Evolutionary conservation across 2,329 filamentous ascomycete species (phyloP).

Genomic region (Bimuria novae-zelandiae): DNA sequence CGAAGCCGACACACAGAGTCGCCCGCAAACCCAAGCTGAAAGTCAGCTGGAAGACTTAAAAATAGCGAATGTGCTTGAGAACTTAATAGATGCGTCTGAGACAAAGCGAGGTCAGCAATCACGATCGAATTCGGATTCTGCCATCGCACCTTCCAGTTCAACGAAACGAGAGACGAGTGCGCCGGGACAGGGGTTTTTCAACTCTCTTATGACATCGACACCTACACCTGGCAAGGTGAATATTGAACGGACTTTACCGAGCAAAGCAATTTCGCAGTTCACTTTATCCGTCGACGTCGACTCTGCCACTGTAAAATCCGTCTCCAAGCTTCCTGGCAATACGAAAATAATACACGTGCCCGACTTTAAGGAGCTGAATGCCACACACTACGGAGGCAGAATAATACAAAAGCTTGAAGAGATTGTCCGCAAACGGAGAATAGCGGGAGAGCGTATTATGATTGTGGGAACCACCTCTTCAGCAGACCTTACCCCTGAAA

Average conservation of each 20-base stretch:
- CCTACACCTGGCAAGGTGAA: conserved; percentile 26
- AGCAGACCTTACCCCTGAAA: conserved; percentile 52
- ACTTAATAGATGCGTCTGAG: conserved; percentile 38
- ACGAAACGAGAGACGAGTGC: conserved; percentile 4
- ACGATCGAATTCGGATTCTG: conserved; percentile 6
- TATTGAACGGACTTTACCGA: conserved; percentile 30
- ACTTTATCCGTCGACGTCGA: conserved; percentile 25
- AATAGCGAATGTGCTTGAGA: conserved; percentile 38
- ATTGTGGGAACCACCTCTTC: conserved; percentile 77
- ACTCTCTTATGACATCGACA: conserved; percentile 29
- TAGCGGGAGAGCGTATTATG: conserved; percentile 71
- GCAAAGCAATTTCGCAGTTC: conserved; percentile 17
- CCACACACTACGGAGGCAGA: conserved; percentile 68
- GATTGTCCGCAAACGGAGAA: conserved; percentile 73
- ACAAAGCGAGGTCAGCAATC: conserved; percentile 31
- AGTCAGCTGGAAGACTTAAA: conserved; percentile 45
- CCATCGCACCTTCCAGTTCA: not conserved
- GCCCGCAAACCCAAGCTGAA: conserved; percentile 32
- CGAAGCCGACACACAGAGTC: conserved; percentile 21
- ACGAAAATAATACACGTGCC: conserved; percentile 76
- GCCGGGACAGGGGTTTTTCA: conserved; percentile 33
- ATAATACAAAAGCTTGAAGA: conserved; percentile 73
- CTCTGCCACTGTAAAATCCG: conserved; percentile 14
- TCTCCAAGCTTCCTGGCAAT: conserved; percentile 35
- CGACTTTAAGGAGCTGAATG: conserved; percentile 78